Conservation (phyloP, 345 rosid species). For the Gossypium raimondii region DNA sequence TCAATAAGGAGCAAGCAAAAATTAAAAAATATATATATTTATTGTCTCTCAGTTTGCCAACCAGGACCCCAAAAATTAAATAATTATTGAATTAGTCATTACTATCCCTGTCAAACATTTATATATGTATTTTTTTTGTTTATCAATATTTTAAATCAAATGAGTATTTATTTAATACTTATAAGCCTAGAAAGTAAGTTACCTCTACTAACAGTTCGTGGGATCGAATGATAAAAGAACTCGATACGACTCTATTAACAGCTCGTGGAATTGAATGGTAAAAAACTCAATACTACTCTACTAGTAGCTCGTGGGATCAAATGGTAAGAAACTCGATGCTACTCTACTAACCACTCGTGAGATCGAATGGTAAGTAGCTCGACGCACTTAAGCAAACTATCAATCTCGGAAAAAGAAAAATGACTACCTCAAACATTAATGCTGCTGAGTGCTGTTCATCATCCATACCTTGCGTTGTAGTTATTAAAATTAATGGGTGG, state of each 20-base stretch:
- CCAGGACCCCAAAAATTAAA: neutral
- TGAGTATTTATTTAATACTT: neutral
- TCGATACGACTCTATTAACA: no score
- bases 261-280: no score
- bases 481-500: neutral
- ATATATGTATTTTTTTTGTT: neutral
- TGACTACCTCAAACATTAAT: neutral
- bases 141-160: neutral
- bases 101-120: neutral
- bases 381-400: no score
- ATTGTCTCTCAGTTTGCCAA: slow-evolving; percentile 5
- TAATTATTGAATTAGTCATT: neutral
- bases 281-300: no score
- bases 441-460: neutral
- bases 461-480: neutral
- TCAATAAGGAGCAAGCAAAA: neutral
- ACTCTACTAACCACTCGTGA: no score
- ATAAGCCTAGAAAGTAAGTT: neutral
- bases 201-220: no score
- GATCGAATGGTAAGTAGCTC: no score
- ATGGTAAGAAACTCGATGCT: no score
- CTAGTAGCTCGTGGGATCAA: no score
- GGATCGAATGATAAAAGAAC: no score
- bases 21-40: no score
- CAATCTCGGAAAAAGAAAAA: neutral